Evolutionary conservation across 352 stramenopile genomes (phyloP).

Genomic region (Globisporangium cederbergense): DNA sequence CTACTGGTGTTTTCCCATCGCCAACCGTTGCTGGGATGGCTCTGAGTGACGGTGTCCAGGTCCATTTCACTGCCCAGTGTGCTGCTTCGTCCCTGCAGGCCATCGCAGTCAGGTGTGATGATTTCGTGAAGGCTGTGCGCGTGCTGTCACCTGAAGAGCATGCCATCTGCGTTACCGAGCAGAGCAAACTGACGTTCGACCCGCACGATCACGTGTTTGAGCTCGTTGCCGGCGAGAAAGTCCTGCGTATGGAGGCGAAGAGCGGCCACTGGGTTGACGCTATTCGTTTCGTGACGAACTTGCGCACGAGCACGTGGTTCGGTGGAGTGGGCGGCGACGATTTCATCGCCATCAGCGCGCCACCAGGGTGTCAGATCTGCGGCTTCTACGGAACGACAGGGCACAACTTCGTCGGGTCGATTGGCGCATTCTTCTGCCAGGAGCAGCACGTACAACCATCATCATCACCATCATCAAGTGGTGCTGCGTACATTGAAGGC

Average conservation of each 20-base stretch:
- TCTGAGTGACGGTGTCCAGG: slow-evolving; percentile 20
- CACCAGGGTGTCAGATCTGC: slow-evolving; percentile 27
- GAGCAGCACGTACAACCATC: not conserved
- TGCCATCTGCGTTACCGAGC: slow-evolving; percentile 12
- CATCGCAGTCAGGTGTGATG: slow-evolving; percentile 32
- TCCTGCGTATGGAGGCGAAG: slow-evolving; percentile 37
- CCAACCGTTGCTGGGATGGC: slow-evolving; percentile 19
- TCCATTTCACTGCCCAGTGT: slow-evolving; percentile 8
- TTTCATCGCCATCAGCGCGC: slow-evolving; percentile 25
- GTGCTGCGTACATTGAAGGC: not conserved
- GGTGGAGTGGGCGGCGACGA: slow-evolving; percentile 31
- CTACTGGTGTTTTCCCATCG: slow-evolving; percentile 4
- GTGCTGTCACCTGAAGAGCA: slow-evolving; percentile 28
- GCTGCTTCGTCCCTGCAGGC: slow-evolving; percentile 16
- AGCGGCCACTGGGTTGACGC: slow-evolving; percentile 55
- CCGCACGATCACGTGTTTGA: slow-evolving; percentile 48
- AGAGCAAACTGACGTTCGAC: slow-evolving; percentile 14
- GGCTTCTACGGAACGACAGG: slow-evolving; percentile 37
- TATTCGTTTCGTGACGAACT: slow-evolving; percentile 42
- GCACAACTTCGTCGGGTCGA: slow-evolving; percentile 30
- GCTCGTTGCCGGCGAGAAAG: slow-evolving; percentile 32
- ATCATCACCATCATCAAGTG: not conserved
- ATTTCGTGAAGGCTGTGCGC: slow-evolving; percentile 34
- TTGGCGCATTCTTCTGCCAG: slow-evolving; percentile 29
- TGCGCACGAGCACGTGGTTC: slow-evolving; percentile 46